A percentile compares a stretch with the other conserved stretches of the same genome.
These are phyloP conservation scores for Colletotrichum aenigma DNA, from an alignment of 2,329 filamentous ascomycete genomes.

Conservation along the genomic window DNA sequence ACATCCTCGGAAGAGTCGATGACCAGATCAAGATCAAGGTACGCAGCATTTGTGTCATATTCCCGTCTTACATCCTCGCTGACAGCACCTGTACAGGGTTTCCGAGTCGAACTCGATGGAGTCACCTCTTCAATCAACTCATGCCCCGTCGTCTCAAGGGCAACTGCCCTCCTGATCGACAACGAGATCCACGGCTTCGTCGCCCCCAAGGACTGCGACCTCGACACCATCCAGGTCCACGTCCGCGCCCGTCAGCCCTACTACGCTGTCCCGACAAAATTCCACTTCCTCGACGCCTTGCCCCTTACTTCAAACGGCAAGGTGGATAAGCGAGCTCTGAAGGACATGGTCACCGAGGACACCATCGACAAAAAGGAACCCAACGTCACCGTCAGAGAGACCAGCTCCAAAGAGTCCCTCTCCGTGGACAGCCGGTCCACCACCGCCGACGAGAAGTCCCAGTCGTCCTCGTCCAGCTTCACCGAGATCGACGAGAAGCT, in stretches of 20 bases:
- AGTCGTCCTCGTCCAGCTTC: constrained; percentile 10
- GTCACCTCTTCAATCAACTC: constrained; percentile 53
- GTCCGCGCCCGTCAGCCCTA: constrained; percentile 52
- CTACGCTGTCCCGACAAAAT: constrained; percentile 55
- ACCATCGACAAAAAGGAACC: neutral
- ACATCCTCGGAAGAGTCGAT: constrained; percentile 60
- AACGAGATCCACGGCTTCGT: constrained; percentile 54
- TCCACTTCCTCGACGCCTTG: constrained; percentile 46
- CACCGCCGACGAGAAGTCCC: neutral
- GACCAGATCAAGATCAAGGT: constrained; percentile 62
- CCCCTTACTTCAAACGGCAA: constrained; percentile 61
- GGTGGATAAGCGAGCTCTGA: constrained; percentile 56
- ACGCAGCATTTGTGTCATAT: neutral
- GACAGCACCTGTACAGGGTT: constrained; percentile 37
- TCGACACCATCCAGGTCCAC: constrained; percentile 37
- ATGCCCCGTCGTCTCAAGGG: constrained; percentile 49
- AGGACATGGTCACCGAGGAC: constrained; percentile 28
- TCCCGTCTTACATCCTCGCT: neutral
- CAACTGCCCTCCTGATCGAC: constrained; percentile 50
- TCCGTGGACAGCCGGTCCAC: neutral
- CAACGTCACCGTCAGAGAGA: neutral
- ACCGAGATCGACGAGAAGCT: constrained; percentile 15
- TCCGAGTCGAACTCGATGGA: constrained; percentile 65
- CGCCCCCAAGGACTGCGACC: constrained; percentile 32
- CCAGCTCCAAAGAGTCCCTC: neutral